A percentile compares a stretch with the other conserved stretches of the same genome.
phyloP scores from a whole-genome alignment of 352 stramenopile genomes.

The Phytopythium helicoides region DNA sequence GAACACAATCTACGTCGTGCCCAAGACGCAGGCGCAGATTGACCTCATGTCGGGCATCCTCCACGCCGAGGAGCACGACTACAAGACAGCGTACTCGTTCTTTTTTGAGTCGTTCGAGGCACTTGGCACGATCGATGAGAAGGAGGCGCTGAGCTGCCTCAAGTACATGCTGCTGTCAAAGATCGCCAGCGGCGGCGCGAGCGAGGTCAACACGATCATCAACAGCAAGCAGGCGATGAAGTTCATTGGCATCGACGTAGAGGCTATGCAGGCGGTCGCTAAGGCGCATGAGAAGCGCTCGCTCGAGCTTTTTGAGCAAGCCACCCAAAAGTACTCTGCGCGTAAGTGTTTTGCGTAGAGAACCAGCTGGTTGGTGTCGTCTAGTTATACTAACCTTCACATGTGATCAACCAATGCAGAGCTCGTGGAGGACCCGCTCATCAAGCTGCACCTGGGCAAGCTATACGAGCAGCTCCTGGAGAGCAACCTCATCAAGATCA shows the following conservation, averaged over 20 bases:
- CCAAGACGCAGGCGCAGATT: constrained; percentile 93
- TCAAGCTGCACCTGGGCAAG: constrained; percentile 95
- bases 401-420: constrained; percentile 36
- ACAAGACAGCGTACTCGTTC: constrained; percentile 99
- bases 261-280: constrained; percentile 95
- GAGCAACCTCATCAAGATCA: constrained; percentile 99
- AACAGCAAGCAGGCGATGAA: constrained; percentile 97
- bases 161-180: constrained; percentile 99
- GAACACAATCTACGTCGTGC: constrained; percentile 98
- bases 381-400: neutral
- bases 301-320: constrained; percentile 86
- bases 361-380: neutral
- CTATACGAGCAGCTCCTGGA: constrained; percentile 98
- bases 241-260: constrained; percentile 94
- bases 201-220: constrained; percentile 95
- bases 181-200: constrained; percentile 89
- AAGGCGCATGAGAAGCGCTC: constrained; percentile 94
- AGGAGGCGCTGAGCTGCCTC: constrained; percentile 82
- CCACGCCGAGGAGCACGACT: constrained; percentile 98
- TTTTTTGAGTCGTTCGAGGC: constrained; percentile 98
- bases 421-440: constrained; percentile 81
- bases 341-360: constrained; percentile 32
- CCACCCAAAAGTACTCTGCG: constrained; percentile 87
- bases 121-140: constrained; percentile 91
- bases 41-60: constrained; percentile 97